Evolutionary conservation across 2,329 filamentous ascomycete species (phyloP), one percentile per base, ranked within the genome.

Genomic region (Pyricularia sp.): DNA sequence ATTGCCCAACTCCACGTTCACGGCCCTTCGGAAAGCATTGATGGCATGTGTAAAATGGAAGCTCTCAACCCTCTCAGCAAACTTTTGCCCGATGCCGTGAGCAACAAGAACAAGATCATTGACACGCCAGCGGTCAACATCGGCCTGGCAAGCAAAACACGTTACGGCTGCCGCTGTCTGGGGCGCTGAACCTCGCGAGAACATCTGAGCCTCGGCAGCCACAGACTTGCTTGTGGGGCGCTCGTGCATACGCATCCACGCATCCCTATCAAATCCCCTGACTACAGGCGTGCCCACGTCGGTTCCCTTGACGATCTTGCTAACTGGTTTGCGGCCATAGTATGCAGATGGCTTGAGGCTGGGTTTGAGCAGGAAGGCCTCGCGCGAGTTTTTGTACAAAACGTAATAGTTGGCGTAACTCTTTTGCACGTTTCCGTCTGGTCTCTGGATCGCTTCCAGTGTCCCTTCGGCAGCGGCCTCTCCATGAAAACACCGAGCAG

Each of bases 31-130:
- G 70, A 99, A 94, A 0, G 88, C 85, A 72, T 96, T 97, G 73
- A 97, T 93, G 5, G 92, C 90, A 74, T 97, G 93, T 0, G 94
- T 99, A 71, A 99, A 99, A 74, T 97, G 91, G 71, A 93, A 99
- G 70, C 91, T 96, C 75, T 97, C 93, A 67, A 97, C 91, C 13
- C 93, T 83, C 73, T 99, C 92, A 0, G 93, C 96, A 62, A 97
- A 82, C 74, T 99, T 97, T 74, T 99, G 94, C 0, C 94, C 94
- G 68, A 99, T 97, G 1, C 94, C 94, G 71, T 99, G 94, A 59
- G 94, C 90, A 10, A 97, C 91, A 4, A 99, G 81, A 1, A 97
- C 84, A 8, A 99, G 79, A 72, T 99, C 94, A 0, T 89, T 93
- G 5, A 96, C 90, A 67, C 87, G 85, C 1, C 86, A 86, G 31